A percentile compares a stretch with the other conserved stretches of the same genome.
These are phyloP conservation scores for Sporothrix brunneoviolacea DNA, from an alignment of 2,329 filamentous ascomycete species.

Conservation along the genomic window DNA sequence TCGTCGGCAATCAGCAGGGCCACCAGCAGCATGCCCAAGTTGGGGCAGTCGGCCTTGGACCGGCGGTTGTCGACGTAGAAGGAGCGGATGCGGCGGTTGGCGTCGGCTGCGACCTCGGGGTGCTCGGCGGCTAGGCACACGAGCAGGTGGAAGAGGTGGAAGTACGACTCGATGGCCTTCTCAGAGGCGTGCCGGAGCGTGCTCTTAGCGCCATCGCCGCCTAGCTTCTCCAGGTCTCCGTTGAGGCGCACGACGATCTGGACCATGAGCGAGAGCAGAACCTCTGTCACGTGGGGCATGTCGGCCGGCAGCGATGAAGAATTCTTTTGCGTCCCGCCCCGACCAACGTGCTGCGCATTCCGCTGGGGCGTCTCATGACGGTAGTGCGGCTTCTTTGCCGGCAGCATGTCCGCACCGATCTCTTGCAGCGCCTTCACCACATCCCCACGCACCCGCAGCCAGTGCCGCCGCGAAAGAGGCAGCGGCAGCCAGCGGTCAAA, in stretches of 20 bases:
- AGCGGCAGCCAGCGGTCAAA: conserved; percentile 41
- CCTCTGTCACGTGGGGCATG: conserved; percentile 19
- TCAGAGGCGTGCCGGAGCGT: conserved; percentile 42
- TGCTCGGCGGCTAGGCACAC: conserved; percentile 36
- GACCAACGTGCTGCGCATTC: neutral
- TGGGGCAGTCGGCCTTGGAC: conserved; percentile 37
- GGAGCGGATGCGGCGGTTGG: conserved; percentile 33
- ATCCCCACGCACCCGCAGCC: conserved; percentile 29
- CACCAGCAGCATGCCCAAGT: conserved; percentile 42
- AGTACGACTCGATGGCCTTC: conserved; percentile 47
- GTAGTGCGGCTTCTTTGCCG: neutral
- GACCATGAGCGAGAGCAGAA: conserved; percentile 43
- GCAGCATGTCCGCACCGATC: conserved; percentile 18
- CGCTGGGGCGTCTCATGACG: neutral
- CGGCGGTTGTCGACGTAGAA: conserved; percentile 33
- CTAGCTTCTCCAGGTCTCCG: conserved; percentile 16
- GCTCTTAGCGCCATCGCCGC: conserved; percentile 23
- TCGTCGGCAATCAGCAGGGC: conserved; percentile 39
- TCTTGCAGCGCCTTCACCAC: conserved; percentile 22
- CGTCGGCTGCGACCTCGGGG: conserved; percentile 27
- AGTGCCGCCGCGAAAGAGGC: conserved; percentile 39
- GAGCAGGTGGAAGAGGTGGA: conserved; percentile 45
- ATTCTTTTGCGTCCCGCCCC: no score
- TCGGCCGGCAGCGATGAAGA: neutral
- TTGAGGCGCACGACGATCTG: conserved; percentile 44